Evolutionary conservation across 257 asterid species (phyloP).

Genomic region (Solanum peruvianum): DNA sequence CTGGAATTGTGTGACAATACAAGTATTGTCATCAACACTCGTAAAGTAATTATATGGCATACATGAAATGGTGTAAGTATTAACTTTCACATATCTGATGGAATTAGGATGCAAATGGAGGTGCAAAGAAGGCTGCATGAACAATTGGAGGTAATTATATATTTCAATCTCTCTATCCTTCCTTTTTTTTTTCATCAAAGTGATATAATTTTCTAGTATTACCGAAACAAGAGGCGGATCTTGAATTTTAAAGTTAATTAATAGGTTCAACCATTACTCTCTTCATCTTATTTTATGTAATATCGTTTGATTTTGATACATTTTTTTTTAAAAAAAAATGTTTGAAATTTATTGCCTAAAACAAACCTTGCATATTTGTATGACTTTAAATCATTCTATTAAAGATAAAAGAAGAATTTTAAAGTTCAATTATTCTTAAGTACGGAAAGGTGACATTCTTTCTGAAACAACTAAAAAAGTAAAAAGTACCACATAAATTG

Average conservation of each 20-base stretch:
- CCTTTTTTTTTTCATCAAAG: background rate
- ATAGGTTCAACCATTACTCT: background rate
- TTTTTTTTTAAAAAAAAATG: too few relatives aligned
- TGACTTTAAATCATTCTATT: background rate
- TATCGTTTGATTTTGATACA: too few relatives aligned
- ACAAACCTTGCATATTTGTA: background rate
- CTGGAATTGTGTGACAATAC: background rate
- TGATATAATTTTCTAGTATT: background rate
- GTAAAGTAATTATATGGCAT: slow-evolving; percentile 1
- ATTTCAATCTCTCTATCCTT: background rate
- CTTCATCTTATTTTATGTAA: background rate
- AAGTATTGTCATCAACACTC: too few relatives aligned
- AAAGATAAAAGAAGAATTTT: background rate
- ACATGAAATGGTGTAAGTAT: slow-evolving; percentile 20
- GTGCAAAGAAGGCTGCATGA: slow-evolving; percentile 95
- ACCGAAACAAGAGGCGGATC: background rate
- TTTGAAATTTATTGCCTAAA: background rate
- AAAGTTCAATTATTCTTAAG: background rate
- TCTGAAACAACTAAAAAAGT: too few relatives aligned
- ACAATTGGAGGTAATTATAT: slow-evolving; percentile 64
- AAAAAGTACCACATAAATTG: background rate
- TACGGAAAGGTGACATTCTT: too few relatives aligned
- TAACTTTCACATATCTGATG: slow-evolving; percentile 35
- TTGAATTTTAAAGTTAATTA: too few relatives aligned
- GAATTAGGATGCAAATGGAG: slow-evolving; percentile 97